A percentile compares a stretch with the other conserved stretches of the same genome.
These are phyloP conservation scores for Penicillium frequentans DNA, from an alignment of 2,329 filamentous ascomycete species.

Conservation along the genomic window DNA sequence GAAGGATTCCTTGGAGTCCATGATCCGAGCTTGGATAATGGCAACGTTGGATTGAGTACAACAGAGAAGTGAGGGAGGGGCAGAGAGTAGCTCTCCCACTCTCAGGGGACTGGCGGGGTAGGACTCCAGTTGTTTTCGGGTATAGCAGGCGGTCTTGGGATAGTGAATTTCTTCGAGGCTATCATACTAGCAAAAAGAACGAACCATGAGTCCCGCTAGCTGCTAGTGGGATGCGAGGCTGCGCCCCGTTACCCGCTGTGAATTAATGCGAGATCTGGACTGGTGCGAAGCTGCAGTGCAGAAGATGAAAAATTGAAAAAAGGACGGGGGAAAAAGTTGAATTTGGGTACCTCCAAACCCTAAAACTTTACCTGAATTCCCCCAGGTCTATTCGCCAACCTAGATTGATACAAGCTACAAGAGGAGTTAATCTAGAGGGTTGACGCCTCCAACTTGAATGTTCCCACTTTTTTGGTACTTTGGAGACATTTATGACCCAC, in stretches of 20 bases:
- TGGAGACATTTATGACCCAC: background rate
- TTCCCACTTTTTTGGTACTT: background rate
- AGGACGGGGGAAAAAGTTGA: background rate
- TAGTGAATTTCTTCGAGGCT: slow-evolving; percentile 16
- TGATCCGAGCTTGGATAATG: slow-evolving; percentile 10
- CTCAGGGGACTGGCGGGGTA: slow-evolving; percentile 14
- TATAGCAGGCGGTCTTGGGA: background rate
- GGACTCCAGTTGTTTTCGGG: background rate
- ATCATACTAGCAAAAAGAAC: slow-evolving; percentile 11
- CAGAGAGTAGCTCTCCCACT: background rate
- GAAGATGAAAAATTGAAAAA: background rate
- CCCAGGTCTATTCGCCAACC: slow-evolving; percentile 7
- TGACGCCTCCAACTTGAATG: background rate
- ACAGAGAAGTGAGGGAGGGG: background rate
- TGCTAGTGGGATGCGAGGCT: slow-evolving; percentile 16
- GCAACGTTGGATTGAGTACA: slow-evolving; percentile 1
- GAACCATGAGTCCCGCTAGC: slow-evolving; percentile 20
- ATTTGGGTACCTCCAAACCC: background rate
- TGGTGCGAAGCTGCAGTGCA: background rate
- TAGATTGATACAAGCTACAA: slow-evolving; percentile 21
- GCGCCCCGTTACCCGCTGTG: slow-evolving; percentile 3
- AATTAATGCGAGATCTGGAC: background rate
- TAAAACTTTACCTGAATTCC: background rate
- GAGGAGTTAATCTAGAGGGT: too few relatives aligned
- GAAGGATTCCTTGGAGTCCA: slow-evolving; percentile 34